Conservation (phyloP, 331 rosid species). For the Dryas integrifolia region DNA sequence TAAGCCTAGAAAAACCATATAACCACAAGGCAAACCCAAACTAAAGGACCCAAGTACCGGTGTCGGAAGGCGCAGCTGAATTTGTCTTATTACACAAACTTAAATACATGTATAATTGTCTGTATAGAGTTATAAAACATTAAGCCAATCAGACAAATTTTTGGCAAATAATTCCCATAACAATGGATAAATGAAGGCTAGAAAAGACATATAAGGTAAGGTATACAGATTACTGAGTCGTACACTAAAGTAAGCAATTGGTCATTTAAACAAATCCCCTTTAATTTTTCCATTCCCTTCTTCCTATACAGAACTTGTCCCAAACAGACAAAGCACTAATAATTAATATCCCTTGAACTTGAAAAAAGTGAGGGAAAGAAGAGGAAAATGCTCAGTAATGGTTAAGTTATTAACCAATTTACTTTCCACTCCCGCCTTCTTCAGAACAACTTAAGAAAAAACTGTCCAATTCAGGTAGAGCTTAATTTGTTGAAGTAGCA, state of each 20-base stretch:
- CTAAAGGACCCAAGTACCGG: neutral
- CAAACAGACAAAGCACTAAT: neutral
- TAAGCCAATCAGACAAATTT: neutral
- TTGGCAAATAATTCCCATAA: neutral
- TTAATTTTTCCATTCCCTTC: neutral
- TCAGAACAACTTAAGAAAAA: neutral
- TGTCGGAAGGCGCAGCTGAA: neutral
- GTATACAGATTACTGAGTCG: neutral
- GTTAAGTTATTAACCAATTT: no score
- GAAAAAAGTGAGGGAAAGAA: neutral
- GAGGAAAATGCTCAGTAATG: neutral
- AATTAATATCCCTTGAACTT: neutral
- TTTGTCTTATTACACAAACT: neutral
- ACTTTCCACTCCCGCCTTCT: neutral
- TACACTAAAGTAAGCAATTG: neutral
- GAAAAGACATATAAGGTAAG: neutral
- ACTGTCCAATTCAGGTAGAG: neutral
- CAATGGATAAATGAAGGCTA: neutral
- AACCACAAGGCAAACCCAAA: neutral
- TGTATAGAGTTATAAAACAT: neutral
- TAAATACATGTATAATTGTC: neutral
- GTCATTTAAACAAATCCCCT: neutral
- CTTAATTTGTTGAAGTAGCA: neutral
- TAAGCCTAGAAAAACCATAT: neutral
- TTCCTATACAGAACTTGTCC: neutral